A percentile compares a stretch with the other conserved stretches of the same genome.
Conservation (phyloP, 371 early-diverging fungal species). For the Parasitella parasitica region DNA sequence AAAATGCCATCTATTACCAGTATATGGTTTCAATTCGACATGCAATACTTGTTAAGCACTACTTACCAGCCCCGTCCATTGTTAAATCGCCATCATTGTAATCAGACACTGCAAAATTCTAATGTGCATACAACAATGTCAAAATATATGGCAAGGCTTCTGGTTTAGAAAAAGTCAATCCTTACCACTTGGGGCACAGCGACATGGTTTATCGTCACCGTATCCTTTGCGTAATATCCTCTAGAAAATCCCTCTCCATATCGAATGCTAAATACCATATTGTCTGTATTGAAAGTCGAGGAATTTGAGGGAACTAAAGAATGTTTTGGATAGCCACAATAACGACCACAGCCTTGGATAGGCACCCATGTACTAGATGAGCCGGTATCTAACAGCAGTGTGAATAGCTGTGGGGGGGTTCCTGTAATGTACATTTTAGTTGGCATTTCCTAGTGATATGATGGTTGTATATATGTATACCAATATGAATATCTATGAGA, state of each 20-base stretch:
- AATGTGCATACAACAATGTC: not conserved
- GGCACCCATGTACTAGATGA: conserved; percentile 53
- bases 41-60: conserved; percentile 9
- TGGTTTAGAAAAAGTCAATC: not conserved
- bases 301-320: conserved; percentile 23
- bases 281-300: conserved; percentile 13
- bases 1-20: conserved; percentile 35
- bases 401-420: conserved; percentile 45
- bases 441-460: no score
- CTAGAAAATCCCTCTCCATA: conserved; percentile 45
- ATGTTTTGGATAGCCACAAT: conserved; percentile 39
- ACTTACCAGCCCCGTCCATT: conserved; percentile 24
- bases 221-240: conserved; percentile 43
- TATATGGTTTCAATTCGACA: not conserved
- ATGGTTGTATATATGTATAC: conserved; percentile 10
- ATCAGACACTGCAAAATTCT: conserved; percentile 45
- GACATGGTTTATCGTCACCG: conserved; percentile 26
- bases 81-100: conserved; percentile 48
- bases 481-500: conserved; percentile 39
- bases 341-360: conserved; percentile 25
- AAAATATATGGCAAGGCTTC: not conserved
- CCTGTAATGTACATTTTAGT: conserved; percentile 4
- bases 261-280: conserved; percentile 30
- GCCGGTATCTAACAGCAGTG: conserved; percentile 44
- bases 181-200: conserved; percentile 32